These are phyloP conservation scores for Talaromyces sp. DNA, from an alignment of 2,329 filamentous ascomycete genomes.

Conservation along the genomic window DNA sequence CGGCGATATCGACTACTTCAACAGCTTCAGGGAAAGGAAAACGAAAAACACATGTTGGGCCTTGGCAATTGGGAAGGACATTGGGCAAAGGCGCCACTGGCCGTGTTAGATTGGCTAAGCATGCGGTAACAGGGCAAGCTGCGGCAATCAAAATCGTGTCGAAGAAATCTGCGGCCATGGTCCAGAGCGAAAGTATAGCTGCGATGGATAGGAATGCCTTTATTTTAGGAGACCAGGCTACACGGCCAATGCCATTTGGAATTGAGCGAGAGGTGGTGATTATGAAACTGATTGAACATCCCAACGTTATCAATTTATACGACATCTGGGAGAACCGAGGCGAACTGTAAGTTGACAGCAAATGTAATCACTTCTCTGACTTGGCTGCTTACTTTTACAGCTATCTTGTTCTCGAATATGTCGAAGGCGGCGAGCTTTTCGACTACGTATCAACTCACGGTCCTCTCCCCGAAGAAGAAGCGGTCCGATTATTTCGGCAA, in stretches of 20 bases:
- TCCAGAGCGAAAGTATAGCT: conserved; percentile 80
- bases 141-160: conserved; percentile 96
- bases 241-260: conserved; percentile 74
- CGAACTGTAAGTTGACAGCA: conserved; percentile 68
- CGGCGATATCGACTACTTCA: conserved; percentile 55
- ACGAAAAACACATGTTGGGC: conserved; percentile 75
- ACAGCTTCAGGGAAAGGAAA: conserved; percentile 54
- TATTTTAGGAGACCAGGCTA: conserved; percentile 56
- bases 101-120: conserved; percentile 79
- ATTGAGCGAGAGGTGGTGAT: conserved; percentile 95
- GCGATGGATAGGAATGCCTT: conserved; percentile 71
- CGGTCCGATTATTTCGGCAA: conserved; percentile 83
- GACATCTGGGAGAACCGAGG: conserved; percentile 98
- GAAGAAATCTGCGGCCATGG: conserved; percentile 72
- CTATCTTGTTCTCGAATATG: conserved; percentile 91
- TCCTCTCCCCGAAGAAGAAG: conserved; percentile 72
- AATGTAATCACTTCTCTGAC: not conserved
- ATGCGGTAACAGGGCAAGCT: conserved; percentile 71
- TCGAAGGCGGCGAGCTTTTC: conserved; percentile 81
- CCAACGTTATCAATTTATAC: conserved; percentile 88
- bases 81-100: conserved; percentile 88
- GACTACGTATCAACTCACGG: conserved; percentile 75
- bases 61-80: conserved; percentile 87
- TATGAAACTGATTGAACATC: conserved; percentile 93
- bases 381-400: conserved; percentile 45